Conservation (phyloP, 352 stramenopile species). For the Plasmopara muralis region DNA sequence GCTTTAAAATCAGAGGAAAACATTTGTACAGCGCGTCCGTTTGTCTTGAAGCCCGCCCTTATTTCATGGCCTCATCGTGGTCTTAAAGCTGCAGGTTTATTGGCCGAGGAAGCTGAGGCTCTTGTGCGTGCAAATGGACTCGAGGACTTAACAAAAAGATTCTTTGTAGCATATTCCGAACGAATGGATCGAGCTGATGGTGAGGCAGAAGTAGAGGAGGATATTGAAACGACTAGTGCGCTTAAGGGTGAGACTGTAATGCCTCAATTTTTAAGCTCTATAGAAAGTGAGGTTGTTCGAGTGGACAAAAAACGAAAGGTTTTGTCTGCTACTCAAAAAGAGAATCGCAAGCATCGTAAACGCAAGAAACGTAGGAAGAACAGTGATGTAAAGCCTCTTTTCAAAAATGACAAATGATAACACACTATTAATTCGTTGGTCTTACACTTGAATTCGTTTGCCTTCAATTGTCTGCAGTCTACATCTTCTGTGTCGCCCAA, state of each 20-base stretch:
- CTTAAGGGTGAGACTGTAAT: conserved; percentile 1
- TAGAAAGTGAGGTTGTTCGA: conserved; percentile 1
- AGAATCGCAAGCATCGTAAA: conserved; percentile 71
- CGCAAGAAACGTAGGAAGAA: conserved; percentile 53
- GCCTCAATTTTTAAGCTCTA: not conserved
- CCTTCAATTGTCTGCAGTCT: too few species aligned
- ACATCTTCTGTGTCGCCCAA: too few species aligned
- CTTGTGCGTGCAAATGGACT: conserved; percentile 89
- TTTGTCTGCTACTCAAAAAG: conserved; percentile 52
- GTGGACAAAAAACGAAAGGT: conserved; percentile 47
- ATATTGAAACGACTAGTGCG: not conserved
- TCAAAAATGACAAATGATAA: too few species aligned
- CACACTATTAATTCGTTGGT: too few species aligned
- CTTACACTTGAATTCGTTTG: too few species aligned
- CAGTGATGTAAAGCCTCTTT: too few species aligned
- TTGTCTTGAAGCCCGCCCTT: conserved; percentile 67
- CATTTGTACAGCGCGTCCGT: too few species aligned
- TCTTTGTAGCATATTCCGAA: conserved; percentile 96
- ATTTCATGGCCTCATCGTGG: conserved; percentile 69
- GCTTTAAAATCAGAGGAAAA: conserved; percentile 72
- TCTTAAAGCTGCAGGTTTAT: conserved; percentile 51
- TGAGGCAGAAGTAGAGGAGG: not conserved
- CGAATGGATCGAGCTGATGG: conserved; percentile 21
- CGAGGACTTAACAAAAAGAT: conserved; percentile 93
- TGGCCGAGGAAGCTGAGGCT: conserved; percentile 48